These are phyloP conservation scores for Myriosclerotinia scirpicola DNA, from an alignment of 2,329 filamentous ascomycete genomes.

Conservation along the genomic window DNA sequence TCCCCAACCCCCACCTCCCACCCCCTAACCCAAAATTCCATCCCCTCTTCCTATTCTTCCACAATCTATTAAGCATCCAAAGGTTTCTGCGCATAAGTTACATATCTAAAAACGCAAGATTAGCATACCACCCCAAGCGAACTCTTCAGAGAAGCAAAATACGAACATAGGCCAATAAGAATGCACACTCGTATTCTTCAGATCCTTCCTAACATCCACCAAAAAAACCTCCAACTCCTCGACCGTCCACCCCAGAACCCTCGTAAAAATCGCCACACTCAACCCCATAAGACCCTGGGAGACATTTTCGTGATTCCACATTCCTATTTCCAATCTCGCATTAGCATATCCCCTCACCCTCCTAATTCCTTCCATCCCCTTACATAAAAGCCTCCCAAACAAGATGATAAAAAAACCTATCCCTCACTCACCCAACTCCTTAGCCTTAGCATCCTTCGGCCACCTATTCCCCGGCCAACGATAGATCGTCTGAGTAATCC, in stretches of 20 bases:
- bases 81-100: conserved; percentile 3
- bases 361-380: too few relatives aligned
- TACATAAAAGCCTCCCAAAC: neutral
- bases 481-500: conserved; percentile 36
- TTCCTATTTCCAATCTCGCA: neutral
- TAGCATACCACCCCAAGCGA: neutral
- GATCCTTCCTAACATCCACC: conserved; percentile 49
- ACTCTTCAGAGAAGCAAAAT: conserved; percentile 39
- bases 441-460: conserved; percentile 38
- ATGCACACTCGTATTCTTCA: conserved; percentile 44
- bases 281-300: neutral
- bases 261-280: conserved; percentile 49
- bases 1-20: too few relatives aligned
- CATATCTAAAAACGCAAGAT: neutral
- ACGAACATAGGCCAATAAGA: conserved; percentile 56
- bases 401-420: conserved; percentile 41
- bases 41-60: neutral
- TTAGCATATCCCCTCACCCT: neutral
- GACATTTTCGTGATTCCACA: conserved; percentile 16
- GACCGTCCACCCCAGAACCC: conserved; percentile 48
- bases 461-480: conserved; percentile 25
- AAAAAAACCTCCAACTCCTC: conserved; percentile 51
- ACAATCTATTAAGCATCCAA: neutral
- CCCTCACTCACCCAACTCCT: conserved; percentile 51
- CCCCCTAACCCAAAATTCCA: too few relatives aligned